Evolutionary conservation across 345 rosid genomes (phyloP), one percentile per base, ranked within the genome.

Genomic region (Turritis glabra): DNA sequence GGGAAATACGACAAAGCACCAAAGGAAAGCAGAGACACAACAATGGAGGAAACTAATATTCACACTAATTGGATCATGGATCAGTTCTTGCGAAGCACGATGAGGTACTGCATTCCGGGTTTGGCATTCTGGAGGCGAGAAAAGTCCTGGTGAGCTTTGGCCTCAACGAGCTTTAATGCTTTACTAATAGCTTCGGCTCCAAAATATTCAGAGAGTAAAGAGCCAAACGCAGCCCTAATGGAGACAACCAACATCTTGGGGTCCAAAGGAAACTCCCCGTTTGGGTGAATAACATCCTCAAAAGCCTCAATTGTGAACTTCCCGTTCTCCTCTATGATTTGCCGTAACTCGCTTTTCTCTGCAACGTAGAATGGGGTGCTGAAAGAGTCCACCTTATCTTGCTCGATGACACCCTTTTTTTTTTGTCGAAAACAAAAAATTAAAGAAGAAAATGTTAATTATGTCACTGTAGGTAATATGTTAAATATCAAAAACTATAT

Each of bases 51-150:
- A n/a, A n/a, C n/a, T n/a, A n/a, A n/a, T n/a, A n/a, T n/a, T n/a
- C n/a, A n/a, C n/a, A n/a, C n/a, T n/a, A 27, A 27, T 32, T 10
- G 2, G 38, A 35, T 9, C 11, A 35, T 35, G 13, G 2, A 37
- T 51, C 14, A 50, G 15, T 35, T 67, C 35, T 57, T 60, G 7
- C 40, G 61, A 37, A 67, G 72, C 8, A 67, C 50, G 26, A 68
- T 53, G 19, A 68, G 40, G 52, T 68, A 68, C 2, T 68, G 72
- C 63, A 68, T 68, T 38, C 52, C 72, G 0, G 63, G 62, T 40
- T 68, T 68, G 8, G 72, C 63, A 25, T 68, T 68, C 0, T 30
- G 43, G 66, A 70, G 3, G n/a, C 55, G 65, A 44, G 65, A 5
- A 32, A 70, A 0, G 3, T 58, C 56, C 50, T 72, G 3, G 3